A percentile compares a stretch with the other conserved stretches of the same genome.
phyloP scores from a whole-genome alignment of 2,329 filamentous ascomycete genomes.

The Lasiodiplodia sp. region DNA sequence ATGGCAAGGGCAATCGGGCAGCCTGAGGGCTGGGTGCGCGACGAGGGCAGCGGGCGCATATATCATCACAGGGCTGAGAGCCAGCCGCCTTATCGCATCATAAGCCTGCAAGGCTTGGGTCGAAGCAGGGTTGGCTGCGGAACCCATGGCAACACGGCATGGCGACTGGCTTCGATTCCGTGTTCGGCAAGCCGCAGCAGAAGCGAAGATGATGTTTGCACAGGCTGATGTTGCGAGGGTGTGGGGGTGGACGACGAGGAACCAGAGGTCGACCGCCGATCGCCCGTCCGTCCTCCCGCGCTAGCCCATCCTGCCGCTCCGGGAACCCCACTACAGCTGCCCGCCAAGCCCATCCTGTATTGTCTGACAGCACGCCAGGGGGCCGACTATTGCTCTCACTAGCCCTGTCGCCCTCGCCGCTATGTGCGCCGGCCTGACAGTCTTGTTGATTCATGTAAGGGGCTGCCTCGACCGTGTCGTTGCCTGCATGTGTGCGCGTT shows the following conservation, averaged over 20 bases:
- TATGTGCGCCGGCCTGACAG: background rate
- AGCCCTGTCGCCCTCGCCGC: background rate
- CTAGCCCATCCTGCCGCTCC: background rate
- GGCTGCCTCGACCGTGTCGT: background rate
- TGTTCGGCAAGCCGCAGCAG: slow-evolving; percentile 6
- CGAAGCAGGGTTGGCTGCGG: slow-evolving; percentile 25
- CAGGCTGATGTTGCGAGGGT: slow-evolving; percentile 1
- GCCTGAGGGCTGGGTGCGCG: background rate
- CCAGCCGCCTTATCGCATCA: slow-evolving; percentile 14
- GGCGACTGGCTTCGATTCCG: background rate
- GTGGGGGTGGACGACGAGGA: background rate
- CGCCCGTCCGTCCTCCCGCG: slow-evolving; percentile 3
- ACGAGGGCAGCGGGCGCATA: background rate
- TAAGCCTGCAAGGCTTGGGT: slow-evolving; percentile 17
- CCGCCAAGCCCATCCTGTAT: background rate
- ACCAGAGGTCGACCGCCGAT: background rate
- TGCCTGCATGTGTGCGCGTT: background rate
- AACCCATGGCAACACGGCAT: background rate
- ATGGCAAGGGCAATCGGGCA: background rate
- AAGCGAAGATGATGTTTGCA: slow-evolving; percentile 3
- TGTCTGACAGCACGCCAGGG: slow-evolving; percentile 2
- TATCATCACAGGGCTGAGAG: background rate
- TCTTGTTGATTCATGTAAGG: no score
- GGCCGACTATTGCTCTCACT: background rate
- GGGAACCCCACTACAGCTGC: background rate